phyloP scores from a whole-genome alignment of 2,329 filamentous ascomycete species.

The Allantophomopsis cytisporea region DNA sequence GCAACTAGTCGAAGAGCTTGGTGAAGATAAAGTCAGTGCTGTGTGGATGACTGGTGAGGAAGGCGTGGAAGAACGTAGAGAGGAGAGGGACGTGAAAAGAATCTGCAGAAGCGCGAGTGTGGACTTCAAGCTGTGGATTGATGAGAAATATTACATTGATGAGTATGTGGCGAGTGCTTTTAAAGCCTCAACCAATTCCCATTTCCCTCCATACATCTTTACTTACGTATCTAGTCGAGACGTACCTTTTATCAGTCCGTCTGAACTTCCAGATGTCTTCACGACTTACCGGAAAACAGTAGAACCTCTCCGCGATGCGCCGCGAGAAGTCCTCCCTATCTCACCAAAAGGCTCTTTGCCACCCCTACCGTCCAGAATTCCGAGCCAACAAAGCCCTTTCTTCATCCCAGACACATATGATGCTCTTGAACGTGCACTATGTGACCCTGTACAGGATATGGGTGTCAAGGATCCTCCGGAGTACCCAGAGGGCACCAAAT shows the following conservation, averaged over 20 bases:
- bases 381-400: slow-evolving; percentile 49
- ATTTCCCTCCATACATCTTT: too few relatives aligned
- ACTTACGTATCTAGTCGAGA: slow-evolving; percentile 39
- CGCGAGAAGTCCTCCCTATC: slow-evolving; percentile 39
- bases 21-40: slow-evolving; percentile 34
- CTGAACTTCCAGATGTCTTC: slow-evolving; percentile 60
- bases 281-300: slow-evolving; percentile 61
- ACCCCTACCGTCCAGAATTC: slow-evolving; percentile 38
- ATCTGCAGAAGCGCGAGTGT: slow-evolving; percentile 37
- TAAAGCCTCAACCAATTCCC: slow-evolving; percentile 6
- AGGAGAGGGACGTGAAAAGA: slow-evolving; percentile 41
- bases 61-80: slow-evolving; percentile 52
- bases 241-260: slow-evolving; percentile 38
- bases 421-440: slow-evolving; percentile 36
- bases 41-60: slow-evolving; percentile 67
- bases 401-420: slow-evolving; percentile 41
- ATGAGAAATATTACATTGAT: slow-evolving; percentile 70
- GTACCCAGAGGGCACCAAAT: slow-evolving; percentile 36
- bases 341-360: slow-evolving; percentile 40
- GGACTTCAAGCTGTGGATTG: slow-evolving; percentile 51
- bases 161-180: slow-evolving; percentile 41
- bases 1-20: slow-evolving; percentile 36
- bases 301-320: slow-evolving; percentile 54
- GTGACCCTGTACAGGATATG: slow-evolving; percentile 38
- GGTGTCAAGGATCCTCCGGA: slow-evolving; percentile 35